These are phyloP conservation scores for Glycine soja DNA, from an alignment of 306 rosid genomes.

Conservation along the genomic window DNA sequence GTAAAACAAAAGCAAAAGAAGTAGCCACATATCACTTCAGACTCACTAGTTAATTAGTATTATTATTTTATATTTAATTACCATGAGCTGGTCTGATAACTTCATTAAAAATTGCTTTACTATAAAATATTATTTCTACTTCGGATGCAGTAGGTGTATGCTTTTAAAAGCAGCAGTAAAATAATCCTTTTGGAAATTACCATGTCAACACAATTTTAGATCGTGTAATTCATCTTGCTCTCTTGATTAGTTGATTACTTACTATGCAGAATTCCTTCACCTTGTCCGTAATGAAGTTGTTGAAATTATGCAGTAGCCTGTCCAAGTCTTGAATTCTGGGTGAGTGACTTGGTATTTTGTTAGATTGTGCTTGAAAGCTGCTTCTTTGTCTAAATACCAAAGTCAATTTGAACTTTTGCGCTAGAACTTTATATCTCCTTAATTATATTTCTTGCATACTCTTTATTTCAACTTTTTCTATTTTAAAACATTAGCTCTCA, in stretches of 20 bases:
- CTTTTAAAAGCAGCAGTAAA: neutral
- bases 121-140: neutral
- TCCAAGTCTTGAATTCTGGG: neutral
- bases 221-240: neutral
- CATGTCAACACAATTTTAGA: neutral
- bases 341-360: neutral
- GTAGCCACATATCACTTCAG: neutral
- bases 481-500: neutral
- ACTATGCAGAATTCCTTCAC: neutral
- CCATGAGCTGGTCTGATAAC: neutral
- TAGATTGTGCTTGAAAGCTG: slow-evolving; percentile 13
- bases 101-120: neutral
- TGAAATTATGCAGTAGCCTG: neutral
- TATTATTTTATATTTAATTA: neutral
- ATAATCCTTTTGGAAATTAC: neutral
- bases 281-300: neutral
- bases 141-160: neutral
- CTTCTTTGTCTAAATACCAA: neutral
- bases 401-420: neutral
- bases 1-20: neutral
- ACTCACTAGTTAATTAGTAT: neutral
- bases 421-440: neutral
- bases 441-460: neutral
- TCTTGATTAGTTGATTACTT: neutral
- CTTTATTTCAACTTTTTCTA: neutral